These are phyloP conservation scores for Cylindrotheca closterium DNA, from an alignment of 108 stramenopile genomes.

Conservation along the genomic window DNA sequence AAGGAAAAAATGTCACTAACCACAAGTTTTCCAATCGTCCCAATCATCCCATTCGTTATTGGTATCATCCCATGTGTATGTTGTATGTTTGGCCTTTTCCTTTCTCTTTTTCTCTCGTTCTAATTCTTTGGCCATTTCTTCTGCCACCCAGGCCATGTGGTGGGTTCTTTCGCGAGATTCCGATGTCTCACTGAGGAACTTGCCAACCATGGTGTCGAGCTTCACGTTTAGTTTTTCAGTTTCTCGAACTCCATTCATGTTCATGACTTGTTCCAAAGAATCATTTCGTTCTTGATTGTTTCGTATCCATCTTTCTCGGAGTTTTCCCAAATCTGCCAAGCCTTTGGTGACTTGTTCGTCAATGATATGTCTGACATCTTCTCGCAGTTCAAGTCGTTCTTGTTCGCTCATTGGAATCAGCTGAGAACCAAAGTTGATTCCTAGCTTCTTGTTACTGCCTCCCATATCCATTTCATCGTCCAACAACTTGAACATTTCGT, in stretches of 20 bases:
- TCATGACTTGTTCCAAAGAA: constrained; percentile 19
- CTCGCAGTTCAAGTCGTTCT: constrained; percentile 44
- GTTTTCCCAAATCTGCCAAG: constrained; percentile 43
- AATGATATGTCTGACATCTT: constrained; percentile 36
- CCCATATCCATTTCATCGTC: too few relatives aligned
- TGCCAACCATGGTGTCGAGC: constrained; percentile 47
- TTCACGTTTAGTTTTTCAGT: constrained; percentile 49
- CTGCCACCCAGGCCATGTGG: constrained; percentile 42
- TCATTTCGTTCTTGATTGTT: constrained; percentile 27
- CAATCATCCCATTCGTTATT: too few relatives aligned
- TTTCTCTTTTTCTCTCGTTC: too few relatives aligned
- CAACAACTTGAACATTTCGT: too few relatives aligned
- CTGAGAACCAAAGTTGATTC: constrained; percentile 27
- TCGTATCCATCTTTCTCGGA: too few relatives aligned
- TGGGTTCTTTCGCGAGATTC: constrained; percentile 18
- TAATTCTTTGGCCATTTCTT: too few relatives aligned
- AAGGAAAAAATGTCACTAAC: too few relatives aligned
- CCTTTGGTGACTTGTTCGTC: constrained; percentile 39
- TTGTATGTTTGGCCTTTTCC: too few relatives aligned
- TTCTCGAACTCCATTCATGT: too few relatives aligned
- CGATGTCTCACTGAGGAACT: constrained; percentile 36
- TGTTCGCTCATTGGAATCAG: constrained; percentile 22
- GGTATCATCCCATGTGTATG: too few relatives aligned
- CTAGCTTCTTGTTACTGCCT: constrained; percentile 21
- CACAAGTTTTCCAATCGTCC: too few relatives aligned